Conservation (phyloP, 768 basidiomycete genomes). For the Leccinum disarticulatum region DNA sequence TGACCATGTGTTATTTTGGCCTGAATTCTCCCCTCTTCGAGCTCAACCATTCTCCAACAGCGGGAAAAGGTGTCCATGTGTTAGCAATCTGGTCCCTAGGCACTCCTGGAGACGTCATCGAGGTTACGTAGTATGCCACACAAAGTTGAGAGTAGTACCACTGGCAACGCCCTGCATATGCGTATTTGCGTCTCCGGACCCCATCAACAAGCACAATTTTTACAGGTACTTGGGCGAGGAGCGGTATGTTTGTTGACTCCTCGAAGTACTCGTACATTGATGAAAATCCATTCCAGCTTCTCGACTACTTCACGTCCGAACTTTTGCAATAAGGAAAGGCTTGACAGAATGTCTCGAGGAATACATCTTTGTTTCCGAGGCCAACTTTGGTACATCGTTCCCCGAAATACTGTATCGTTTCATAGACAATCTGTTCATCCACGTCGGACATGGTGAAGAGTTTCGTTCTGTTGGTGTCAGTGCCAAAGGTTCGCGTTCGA, state of each 20-base stretch:
- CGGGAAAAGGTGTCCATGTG: slow-evolving; percentile 30
- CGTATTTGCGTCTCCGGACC: slow-evolving; percentile 3
- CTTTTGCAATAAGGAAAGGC: slow-evolving; percentile 40
- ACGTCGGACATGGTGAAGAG: slow-evolving; percentile 61
- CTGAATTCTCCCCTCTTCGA: background rate
- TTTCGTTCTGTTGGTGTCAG: slow-evolving; percentile 58
- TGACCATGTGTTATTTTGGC: slow-evolving; percentile 11
- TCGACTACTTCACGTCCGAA: slow-evolving; percentile 51
- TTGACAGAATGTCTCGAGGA: slow-evolving; percentile 14
- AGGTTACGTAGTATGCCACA: slow-evolving; percentile 37
- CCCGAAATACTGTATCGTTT: slow-evolving; percentile 56
- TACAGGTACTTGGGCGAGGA: slow-evolving; percentile 57
- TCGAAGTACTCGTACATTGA: background rate
- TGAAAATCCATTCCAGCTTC: slow-evolving; percentile 38
- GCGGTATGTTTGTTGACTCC: slow-evolving; percentile 36
- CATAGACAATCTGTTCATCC: slow-evolving; percentile 61
- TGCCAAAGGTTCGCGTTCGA: slow-evolving; percentile 51
- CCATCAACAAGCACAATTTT: slow-evolving; percentile 41
- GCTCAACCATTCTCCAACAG: no score
- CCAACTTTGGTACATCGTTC: slow-evolving; percentile 36
- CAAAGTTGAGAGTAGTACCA: slow-evolving; percentile 34
- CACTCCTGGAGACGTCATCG: slow-evolving; percentile 37
- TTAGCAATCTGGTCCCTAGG: slow-evolving; percentile 64
- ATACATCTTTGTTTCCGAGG: slow-evolving; percentile 14
- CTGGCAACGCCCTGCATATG: slow-evolving; percentile 25